Evolutionary conservation across 441 rosid species (phyloP), one percentile per base, ranked within the genome.

Genomic region (Populus hybrid): DNA sequence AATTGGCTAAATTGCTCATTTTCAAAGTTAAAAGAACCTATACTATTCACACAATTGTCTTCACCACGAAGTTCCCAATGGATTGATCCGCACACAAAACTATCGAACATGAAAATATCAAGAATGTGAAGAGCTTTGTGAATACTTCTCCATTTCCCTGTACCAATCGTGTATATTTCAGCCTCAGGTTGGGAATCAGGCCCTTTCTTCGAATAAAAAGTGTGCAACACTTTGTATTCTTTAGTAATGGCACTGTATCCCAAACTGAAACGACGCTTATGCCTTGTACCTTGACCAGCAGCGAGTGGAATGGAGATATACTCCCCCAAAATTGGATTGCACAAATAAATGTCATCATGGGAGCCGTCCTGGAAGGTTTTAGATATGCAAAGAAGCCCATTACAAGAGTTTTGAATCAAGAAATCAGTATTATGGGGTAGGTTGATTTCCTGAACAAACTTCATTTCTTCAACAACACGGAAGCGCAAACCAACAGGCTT

Each of bases 311-410:
- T 64, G 24, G 31, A 9, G 24, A 64, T 21, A 26, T 64, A 23
- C 67, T 64, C 67, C 24, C 67, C 29, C 67, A 64, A 64, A 64
- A 64, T 26, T 21, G 67, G 67, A 64, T 23, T 64, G 67, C 67
- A 64, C 29, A 64, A 0, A 23, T 64, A 64, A 21, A 64, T 26
- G 14, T 21, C 24, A 9, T 64, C 29, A 9, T 3, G 29, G 67
- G 1, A 20, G 53, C 14, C 53, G 16, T 11, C 16, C 12, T 4
- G 53, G 9, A 23, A 26, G 67, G 67, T 23, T 23, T 64, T 3
- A 3, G 67, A 64, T 3, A 64, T 8, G 67, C 67, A 64, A 64
- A 23, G 28, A 3, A 64, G 16, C 67, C 67, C 31, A 64, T 64
- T 64, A 21, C 28, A 64, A 6, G 67, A 64, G 29, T 64, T 23